Percentiles rank a stretch among this genome's conserved stretches.
These are phyloP conservation scores for Falciphora oryzae DNA, from an alignment of 2,329 filamentous ascomycete genomes.

Conservation along the genomic window DNA sequence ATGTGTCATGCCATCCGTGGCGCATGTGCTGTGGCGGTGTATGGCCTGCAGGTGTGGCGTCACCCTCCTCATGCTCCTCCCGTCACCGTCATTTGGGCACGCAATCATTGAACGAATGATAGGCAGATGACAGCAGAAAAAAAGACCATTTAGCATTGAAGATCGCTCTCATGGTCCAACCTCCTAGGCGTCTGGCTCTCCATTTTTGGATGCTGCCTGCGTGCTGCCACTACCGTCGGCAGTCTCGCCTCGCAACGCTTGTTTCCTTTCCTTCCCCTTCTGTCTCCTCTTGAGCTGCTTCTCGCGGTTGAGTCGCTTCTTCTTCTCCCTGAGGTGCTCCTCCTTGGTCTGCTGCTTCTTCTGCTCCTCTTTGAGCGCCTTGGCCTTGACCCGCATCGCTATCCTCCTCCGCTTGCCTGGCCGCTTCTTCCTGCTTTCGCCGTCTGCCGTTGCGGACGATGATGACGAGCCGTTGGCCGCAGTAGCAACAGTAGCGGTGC, in stretches of 20 bases:
- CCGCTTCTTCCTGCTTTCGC: conserved; percentile 33
- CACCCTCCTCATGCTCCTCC: neutral
- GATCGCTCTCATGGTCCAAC: too few species aligned
- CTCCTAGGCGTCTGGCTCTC: neutral
- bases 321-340: conserved; percentile 53
- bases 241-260: conserved; percentile 15
- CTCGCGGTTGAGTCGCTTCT: conserved; percentile 53
- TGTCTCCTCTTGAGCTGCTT: conserved; percentile 54
- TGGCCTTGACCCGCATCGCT: conserved; percentile 39
- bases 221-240: conserved; percentile 2
- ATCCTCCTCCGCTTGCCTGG: conserved; percentile 56
- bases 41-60: neutral
- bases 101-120: too few species aligned
- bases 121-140: too few species aligned
- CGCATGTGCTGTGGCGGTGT: neutral
- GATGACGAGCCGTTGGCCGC: neutral
- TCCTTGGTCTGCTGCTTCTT: conserved; percentile 44
- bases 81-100: too few species aligned
- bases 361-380: conserved; percentile 34
- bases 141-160: too few species aligned
- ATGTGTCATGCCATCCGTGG: neutral
- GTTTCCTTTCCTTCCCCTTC: conserved; percentile 52
- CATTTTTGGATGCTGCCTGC: neutral
- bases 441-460: conserved; percentile 10
- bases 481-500: neutral